Base-by-base conservation (phyloP, 176 grass and related monocot species). In the Cocos nucifera region DNA sequence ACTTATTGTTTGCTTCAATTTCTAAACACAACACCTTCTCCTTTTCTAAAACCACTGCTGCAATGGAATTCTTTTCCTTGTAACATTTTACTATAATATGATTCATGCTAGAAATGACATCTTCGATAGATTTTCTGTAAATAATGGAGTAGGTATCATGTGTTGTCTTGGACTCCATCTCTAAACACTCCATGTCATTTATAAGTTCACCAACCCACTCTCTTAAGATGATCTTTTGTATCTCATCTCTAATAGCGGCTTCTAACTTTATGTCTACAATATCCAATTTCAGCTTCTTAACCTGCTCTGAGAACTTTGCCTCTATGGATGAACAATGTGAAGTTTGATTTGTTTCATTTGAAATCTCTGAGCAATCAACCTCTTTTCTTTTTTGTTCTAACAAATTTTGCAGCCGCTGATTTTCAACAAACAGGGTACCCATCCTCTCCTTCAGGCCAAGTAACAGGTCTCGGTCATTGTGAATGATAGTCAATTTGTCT, bases 1-100 rank as follows among this genome's bases (percentile, higher is more conserved):
- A 58, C 21, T 73, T 77, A 19, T 83, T 54, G 51, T 83, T 70
- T n/a, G 69, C 77, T 19, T 80, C 59, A 64, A 58, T 83, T 55
- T 54, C 66, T 54, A 80, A 25, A 29, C 59, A 77, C 50, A 69
- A n/a, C 63, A 53, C 65, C 48, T 69, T 27, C 4, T 62, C 66
- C 62, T 77, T 77, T 68, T 68, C 65, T 18, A 56, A n/a, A 39
- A 68, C 8, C 15, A 20, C 26, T 20, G 52, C 64, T 79, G 71
- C 56, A 44, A 53, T 27, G 19, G 5, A 61, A 22, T 18, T 52
- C 2, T 53, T 80, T 67, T 76, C 57, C 60, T 69, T 67, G 17
- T 32, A 63, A 23, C 21, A 59, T 29, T 76, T 75, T 29, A 51
- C 58, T 44, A 73, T 59, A 0, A 57, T 62, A 61, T 53, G 49